Conservation (phyloP, 805 yeast genomes). For the Myxozyma sirexii region DNA sequence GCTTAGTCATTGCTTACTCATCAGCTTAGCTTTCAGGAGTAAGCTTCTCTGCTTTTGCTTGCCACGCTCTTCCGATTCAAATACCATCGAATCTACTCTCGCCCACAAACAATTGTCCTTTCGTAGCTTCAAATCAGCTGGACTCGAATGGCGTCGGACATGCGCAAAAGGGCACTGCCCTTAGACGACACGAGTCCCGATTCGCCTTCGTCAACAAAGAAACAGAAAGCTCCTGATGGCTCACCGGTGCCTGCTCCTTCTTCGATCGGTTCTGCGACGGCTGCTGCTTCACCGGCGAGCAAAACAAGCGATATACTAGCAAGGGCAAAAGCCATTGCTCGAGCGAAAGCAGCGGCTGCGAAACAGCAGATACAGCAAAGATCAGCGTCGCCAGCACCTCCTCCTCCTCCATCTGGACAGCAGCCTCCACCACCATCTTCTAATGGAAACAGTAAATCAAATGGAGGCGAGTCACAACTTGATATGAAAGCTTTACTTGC, state of each 20-base stretch:
- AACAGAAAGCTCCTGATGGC: conserved; percentile 27
- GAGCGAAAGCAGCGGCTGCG: conserved; percentile 28
- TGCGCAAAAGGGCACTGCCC: conserved; percentile 19
- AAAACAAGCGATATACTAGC: conserved; percentile 18
- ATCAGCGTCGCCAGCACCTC: conserved; percentile 20
- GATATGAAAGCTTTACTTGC: conserved; percentile 30
- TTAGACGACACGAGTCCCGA: conserved; percentile 1
- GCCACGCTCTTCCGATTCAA: background rate
- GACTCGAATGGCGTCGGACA: conserved; percentile 15
- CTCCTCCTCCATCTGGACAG: conserved; percentile 19
- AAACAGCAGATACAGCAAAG: conserved; percentile 18
- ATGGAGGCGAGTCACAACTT: conserved; percentile 10
- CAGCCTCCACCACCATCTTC: conserved; percentile 11
- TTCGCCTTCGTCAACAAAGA: conserved; percentile 19
- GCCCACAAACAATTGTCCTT: background rate
- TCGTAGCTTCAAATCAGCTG: background rate
- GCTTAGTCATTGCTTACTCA: no score
- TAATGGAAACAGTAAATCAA: background rate
- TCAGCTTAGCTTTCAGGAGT: no score
- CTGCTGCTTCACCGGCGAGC: background rate
- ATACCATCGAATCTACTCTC: background rate
- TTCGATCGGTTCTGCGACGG: background rate
- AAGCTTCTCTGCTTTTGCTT: no score
- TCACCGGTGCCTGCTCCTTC: conserved; percentile 17
- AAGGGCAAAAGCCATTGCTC: conserved; percentile 28